Evolutionary conservation across 345 rosid genomes (phyloP), one percentile per base, ranked within the genome.

Genomic region (Dipteronia dyeriana): DNA sequence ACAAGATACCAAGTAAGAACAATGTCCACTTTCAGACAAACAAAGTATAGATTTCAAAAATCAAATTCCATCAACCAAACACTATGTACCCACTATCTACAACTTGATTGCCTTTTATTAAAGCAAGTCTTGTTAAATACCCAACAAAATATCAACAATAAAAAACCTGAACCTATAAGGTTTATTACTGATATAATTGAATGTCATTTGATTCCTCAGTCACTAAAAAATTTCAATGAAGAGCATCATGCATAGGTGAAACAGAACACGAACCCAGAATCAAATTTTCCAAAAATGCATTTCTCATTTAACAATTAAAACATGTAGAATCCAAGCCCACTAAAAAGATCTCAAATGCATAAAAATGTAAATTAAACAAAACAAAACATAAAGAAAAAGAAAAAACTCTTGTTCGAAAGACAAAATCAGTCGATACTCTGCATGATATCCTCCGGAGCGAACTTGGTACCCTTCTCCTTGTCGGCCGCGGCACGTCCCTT

Each of bases 401-500:
- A 64, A 9, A 66, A 53, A 59, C 29, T 53, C 70, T 22, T 22
- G 12, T 17, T 39, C 31, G 9, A 14, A 2, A 66, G 13, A 41
- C 6, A 13, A 1, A n/a, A 16, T 83, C 77, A 87, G 71, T 92
- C 97, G 13, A 92, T 86, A 76, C 63, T 88, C 86, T 92, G 97
- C 97, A 92, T 92, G 56, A 92, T 80, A 85, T 90, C 97, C 76
- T 92, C 97, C 0, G 94, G 80, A 0, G 92, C 85, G 78, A 90
- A 90, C 86, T 92, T 90, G 8, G 92, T 88, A 1, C 97, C 95
- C 87, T 90, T 92, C 6, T 92, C 94, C 86, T 90, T 89, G 23
- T 92, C 94, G 0, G 92, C 90, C n/a, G 91, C 90, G 9, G 94
- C 92, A 4, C 95, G 91, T 0, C 97, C 94, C 80, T 88, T 89